These are phyloP conservation scores for Cicer cuneatum DNA, from an alignment of 306 rosid genomes.

Conservation along the genomic window DNA sequence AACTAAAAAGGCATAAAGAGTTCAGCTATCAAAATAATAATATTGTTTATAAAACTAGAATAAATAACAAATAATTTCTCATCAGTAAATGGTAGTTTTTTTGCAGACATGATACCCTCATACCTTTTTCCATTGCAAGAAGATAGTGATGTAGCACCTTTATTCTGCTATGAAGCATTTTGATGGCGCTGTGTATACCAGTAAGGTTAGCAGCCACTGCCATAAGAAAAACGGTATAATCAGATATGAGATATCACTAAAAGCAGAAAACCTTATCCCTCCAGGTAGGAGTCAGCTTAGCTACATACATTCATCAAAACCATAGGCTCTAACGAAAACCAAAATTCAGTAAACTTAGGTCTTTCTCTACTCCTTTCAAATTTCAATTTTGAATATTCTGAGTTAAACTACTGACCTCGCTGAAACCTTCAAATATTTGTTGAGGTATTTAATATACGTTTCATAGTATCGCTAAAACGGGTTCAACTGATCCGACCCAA, in stretches of 20 bases:
- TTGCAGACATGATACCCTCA: slow-evolving; percentile 17
- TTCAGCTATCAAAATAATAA: slow-evolving; percentile 13
- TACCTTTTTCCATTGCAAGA: slow-evolving; percentile 93
- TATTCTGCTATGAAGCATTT: slow-evolving; percentile 95
- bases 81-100: slow-evolving; percentile 28
- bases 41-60: background rate
- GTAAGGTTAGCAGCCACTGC: slow-evolving; percentile 99
- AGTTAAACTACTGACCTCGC: slow-evolving; percentile 17
- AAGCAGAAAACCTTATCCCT: slow-evolving; percentile 2
- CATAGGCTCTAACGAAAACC: slow-evolving; percentile 1
- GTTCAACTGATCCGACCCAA: background rate
- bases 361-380: slow-evolving; percentile 5
- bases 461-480: background rate
- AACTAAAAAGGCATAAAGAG: slow-evolving; percentile 10
- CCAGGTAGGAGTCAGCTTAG: slow-evolving; percentile 14
- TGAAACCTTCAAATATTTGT: slow-evolving; percentile 9
- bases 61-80: slow-evolving; percentile 13
- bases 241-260: background rate
- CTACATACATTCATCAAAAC: slow-evolving; percentile 19
- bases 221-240: slow-evolving; percentile 23
- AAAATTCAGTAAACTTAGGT: slow-evolving; percentile 8
- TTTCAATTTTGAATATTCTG: background rate
- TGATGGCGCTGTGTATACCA: slow-evolving; percentile 94
- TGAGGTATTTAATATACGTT: background rate
- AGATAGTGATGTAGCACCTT: slow-evolving; percentile 89